Conservation (phyloP, 2,329 filamentous ascomycete genomes). For the Pyricularia grisea region DNA sequence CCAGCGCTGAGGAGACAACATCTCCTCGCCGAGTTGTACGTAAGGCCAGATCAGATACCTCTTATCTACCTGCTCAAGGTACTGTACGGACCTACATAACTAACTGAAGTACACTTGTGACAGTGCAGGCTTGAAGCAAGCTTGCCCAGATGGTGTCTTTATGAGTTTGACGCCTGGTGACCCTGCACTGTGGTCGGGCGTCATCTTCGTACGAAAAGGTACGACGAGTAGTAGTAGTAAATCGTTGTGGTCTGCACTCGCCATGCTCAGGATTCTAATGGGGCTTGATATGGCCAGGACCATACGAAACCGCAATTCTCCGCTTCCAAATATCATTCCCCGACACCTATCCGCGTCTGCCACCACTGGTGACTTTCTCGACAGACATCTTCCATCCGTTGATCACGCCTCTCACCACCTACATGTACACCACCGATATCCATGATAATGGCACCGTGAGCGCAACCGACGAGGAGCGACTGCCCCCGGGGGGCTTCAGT, state of each 20-base stretch:
- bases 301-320: constrained; percentile 78
- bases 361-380: constrained; percentile 78
- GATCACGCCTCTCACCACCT: constrained; percentile 86
- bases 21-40: constrained; percentile 74
- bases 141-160: constrained; percentile 79
- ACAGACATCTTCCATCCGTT: constrained; percentile 94
- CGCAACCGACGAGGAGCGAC: constrained; percentile 70
- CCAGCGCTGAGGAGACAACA: constrained; percentile 62
- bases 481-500: constrained; percentile 85
- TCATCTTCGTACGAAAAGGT: constrained; percentile 87
- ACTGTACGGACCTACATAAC: background rate
- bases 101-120: constrained; percentile 14
- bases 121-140: constrained; percentile 72
- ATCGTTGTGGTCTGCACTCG: background rate
- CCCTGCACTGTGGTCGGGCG: constrained; percentile 77
- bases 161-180: constrained; percentile 76
- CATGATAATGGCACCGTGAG: constrained; percentile 70
- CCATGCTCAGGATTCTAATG: background rate
- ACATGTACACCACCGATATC: constrained; percentile 78
- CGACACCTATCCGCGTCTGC: constrained; percentile 64
- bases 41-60: constrained; percentile 9
- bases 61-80: background rate
- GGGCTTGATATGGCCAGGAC: constrained; percentile 45
- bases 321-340: constrained; percentile 89
- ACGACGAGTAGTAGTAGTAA: constrained; percentile 17